These are phyloP conservation scores for Penicillium sp. DNA, from an alignment of 2,329 filamentous ascomycete genomes.

Conservation along the genomic window DNA sequence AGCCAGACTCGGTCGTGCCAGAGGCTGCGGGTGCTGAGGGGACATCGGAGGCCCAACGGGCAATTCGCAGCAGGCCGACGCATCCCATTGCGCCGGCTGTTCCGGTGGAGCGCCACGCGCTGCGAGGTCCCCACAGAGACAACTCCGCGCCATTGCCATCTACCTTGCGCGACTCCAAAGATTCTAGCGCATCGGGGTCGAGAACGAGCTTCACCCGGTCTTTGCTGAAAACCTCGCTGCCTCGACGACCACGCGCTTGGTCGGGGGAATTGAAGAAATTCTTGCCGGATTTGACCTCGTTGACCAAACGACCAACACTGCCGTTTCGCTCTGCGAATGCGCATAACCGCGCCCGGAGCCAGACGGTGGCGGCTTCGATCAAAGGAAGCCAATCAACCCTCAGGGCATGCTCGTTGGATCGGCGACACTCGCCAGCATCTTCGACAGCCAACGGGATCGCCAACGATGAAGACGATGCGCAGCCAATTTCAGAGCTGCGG, in stretches of 20 bases:
- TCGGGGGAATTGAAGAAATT: conserved; percentile 43
- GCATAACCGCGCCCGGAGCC: conserved; percentile 33
- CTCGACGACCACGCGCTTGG: conserved; percentile 38
- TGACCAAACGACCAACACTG: conserved; percentile 35
- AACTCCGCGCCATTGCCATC: conserved; percentile 3
- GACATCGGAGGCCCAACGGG: not conserved
- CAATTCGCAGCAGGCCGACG: conserved; percentile 13
- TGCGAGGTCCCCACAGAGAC: conserved; percentile 20
- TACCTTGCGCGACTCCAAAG: conserved; percentile 14
- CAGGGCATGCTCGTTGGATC: conserved; percentile 24
- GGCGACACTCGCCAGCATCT: conserved; percentile 9
- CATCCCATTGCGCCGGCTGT: conserved; percentile 10
- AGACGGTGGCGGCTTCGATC: conserved; percentile 17
- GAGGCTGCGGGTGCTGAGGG: not conserved
- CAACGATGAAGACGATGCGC: conserved; percentile 32
- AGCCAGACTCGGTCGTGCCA: conserved; percentile 32
- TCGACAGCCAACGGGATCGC: conserved; percentile 11
- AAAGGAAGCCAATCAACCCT: conserved; percentile 8
- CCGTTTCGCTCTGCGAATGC: conserved; percentile 31
- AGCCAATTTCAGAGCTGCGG: conserved; percentile 35
- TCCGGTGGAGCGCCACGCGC: conserved; percentile 14
- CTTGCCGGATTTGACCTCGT: conserved; percentile 36
- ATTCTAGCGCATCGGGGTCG: conserved; percentile 13
- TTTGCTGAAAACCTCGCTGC: conserved; percentile 36
- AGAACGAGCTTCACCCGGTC: conserved; percentile 39